phyloP scores from a whole-genome alignment of 2,329 filamentous ascomycete genomes.

The Venturiaceae sp. region DNA sequence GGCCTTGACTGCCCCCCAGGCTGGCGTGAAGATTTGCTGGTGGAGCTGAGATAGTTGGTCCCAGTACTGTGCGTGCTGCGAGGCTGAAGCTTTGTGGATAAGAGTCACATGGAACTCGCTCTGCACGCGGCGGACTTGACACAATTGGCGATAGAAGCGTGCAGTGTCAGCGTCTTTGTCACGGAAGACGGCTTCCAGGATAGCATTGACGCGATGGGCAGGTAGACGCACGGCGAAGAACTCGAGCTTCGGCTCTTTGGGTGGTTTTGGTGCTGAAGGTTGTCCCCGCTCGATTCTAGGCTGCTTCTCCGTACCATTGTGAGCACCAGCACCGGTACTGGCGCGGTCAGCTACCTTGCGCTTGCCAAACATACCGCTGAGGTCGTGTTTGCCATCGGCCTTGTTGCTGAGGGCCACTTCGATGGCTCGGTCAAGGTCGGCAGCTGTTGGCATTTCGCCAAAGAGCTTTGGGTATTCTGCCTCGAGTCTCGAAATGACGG shows the following conservation, averaged over 20 bases:
- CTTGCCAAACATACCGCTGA: conserved; percentile 48
- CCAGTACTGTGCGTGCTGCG: conserved; percentile 63
- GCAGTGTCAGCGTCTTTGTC: conserved; percentile 42
- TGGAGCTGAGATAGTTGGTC: conserved; percentile 57
- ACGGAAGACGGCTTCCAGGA: conserved; percentile 63
- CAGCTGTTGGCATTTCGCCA: conserved; percentile 55
- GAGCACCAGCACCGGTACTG: conserved; percentile 15
- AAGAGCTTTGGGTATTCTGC: conserved; percentile 71
- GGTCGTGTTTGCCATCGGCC: conserved; percentile 65
- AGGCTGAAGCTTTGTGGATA: conserved; percentile 63
- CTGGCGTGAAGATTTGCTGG: conserved; percentile 29
- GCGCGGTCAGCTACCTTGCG: conserved; percentile 28
- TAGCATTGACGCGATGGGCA: conserved; percentile 38
- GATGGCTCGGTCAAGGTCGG: conserved; percentile 74
- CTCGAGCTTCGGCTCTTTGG: conserved; percentile 40
- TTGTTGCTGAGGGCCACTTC: conserved; percentile 60
- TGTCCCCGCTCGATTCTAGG: conserved; percentile 18
- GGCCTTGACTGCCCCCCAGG: conserved; percentile 14
- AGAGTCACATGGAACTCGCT: conserved; percentile 87
- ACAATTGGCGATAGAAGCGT: conserved; percentile 67
- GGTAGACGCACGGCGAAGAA: conserved; percentile 55
- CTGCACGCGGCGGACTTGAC: conserved; percentile 66
- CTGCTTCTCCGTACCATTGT: conserved; percentile 17
- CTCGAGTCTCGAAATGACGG: conserved; percentile 60
- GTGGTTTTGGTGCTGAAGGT: conserved; percentile 18